These are phyloP conservation scores for Sodiomyces alkalinus DNA, from an alignment of 2,329 filamentous ascomycete genomes.

Conservation along the genomic window DNA sequence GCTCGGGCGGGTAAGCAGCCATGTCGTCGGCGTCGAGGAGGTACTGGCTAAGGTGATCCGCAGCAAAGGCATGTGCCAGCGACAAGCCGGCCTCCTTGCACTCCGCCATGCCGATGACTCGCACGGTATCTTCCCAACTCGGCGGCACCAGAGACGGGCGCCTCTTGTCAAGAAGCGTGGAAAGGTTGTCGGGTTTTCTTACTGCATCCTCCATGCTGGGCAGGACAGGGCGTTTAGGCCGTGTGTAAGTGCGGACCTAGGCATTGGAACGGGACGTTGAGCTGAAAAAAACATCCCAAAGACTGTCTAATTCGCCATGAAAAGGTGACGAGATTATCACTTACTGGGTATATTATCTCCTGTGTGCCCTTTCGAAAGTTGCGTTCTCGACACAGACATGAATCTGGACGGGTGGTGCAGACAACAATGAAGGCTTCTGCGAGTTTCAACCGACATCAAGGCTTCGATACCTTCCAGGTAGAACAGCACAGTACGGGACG, in stretches of 20 bases:
- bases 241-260: neutral
- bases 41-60: constrained; percentile 61
- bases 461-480: constrained; percentile 13
- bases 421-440: constrained; percentile 39
- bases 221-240: constrained; percentile 1
- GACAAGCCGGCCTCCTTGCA: constrained; percentile 56
- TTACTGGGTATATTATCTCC: constrained; percentile 41
- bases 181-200: constrained; percentile 5
- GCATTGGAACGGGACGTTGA: no score
- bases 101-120: constrained; percentile 48
- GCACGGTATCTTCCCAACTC: constrained; percentile 40
- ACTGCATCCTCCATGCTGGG: constrained; percentile 17
- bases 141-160: constrained; percentile 34
- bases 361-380: constrained; percentile 38
- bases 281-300: no score
- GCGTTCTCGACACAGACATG: constrained; percentile 40
- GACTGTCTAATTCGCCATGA: no score
- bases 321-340: no score
- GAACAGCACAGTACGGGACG: no score
- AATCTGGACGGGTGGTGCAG: constrained; percentile 40
- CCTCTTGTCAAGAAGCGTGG: constrained; percentile 5
- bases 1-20: constrained; percentile 43
- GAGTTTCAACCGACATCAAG: constrained; percentile 46
- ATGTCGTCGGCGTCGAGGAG: constrained; percentile 59
- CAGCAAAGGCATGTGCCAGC: constrained; percentile 62